Base-by-base conservation (phyloP, 2,329 filamentous ascomycete species). In the Scortechinia acanthostroma region DNA sequence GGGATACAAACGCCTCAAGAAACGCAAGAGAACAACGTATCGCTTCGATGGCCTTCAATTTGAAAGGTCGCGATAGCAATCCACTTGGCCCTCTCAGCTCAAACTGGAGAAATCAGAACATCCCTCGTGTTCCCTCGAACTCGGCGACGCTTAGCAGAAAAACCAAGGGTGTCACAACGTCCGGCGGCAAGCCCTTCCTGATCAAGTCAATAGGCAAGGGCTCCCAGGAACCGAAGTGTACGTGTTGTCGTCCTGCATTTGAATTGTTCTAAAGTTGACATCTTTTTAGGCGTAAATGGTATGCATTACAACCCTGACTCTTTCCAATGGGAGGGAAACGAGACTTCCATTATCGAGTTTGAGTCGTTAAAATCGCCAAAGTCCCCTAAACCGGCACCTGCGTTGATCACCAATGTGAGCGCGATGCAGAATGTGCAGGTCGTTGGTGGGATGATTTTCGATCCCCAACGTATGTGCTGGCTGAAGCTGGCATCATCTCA, bases 401-500 rank as follows among this genome's bases (percentile, higher is more conserved):
- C 79, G 15, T 66, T 84, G n/a, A 84, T 84, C 49, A 74, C 77
- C 6, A 78, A 81, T 43, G 72, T 81, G 28, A 71, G 73, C 4
- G 61, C 66, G 16, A 65, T 70, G 46, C 69, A 74, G 43, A 77
- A 75, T 48, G 73, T 82, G 4, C 77, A 83, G 58, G 73, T 82
- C 42, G 77, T 81, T 43, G 74, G 77, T 17, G 76, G 75, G 33
- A 84, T 84, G 80, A 73, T 83, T 21, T 84, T 83, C 54, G 80
- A 84, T 57, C 80, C 80, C 10, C 72, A 73, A 33, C 75, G 76
- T 47, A 84, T 84, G 80, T 79, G 76, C 49, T 84, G 80, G 80
- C 68, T 83, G 42, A 83, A 80, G 52, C 60, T 76, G 49, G 71
- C 61, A 20, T 51, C 60, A 23, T 49, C 50, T 14, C 53, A 58